Percentiles rank a stretch among this genome's conserved stretches.
Evolutionary conservation across 2,329 filamentous ascomycete species (phyloP).

Genomic region (Arthrobotrys entomopaga): DNA sequence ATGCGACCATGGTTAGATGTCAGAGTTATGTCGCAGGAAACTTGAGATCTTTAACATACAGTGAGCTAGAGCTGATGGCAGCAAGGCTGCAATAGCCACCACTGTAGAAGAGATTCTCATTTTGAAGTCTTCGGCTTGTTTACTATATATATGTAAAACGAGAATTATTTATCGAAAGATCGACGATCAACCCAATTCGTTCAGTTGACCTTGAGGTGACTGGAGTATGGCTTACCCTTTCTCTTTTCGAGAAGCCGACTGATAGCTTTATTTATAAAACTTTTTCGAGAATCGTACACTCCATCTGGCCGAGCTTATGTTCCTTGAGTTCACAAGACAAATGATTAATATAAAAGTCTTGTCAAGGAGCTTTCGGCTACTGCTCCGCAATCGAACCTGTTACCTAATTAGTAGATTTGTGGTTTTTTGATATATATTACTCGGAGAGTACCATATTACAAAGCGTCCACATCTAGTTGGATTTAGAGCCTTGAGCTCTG

Average conservation of each 20-base stretch:
- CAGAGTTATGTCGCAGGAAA: slow-evolving; percentile 8
- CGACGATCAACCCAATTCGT: too few species aligned
- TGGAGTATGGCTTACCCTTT: too few species aligned
- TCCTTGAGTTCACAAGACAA: too few species aligned
- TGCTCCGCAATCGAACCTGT: slow-evolving; percentile 6
- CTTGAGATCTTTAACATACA: slow-evolving; percentile 39
- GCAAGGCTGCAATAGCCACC: slow-evolving; percentile 47
- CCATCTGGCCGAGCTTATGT: too few species aligned
- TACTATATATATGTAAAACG: too few species aligned
- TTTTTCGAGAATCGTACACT: background rate
- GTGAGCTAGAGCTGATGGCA: slow-evolving; percentile 55
- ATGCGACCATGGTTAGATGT: slow-evolving; percentile 13
- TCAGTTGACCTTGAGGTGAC: too few species aligned
- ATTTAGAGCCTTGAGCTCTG: slow-evolving; percentile 1
- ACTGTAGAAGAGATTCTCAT: slow-evolving; percentile 55
- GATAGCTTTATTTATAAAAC: background rate
- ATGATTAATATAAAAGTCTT: background rate
- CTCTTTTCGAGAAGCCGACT: background rate
- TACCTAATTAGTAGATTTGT: too few species aligned
- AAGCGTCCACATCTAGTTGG: too few species aligned
- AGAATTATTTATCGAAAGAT: too few species aligned
- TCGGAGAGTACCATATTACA: background rate
- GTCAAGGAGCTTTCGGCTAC: slow-evolving; percentile 44
- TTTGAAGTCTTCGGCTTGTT: slow-evolving; percentile 1
- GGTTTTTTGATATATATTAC: slow-evolving; percentile 6